Percentiles rank a stretch among this genome's conserved stretches.
Conservation (phyloP, 106 monocot species). For the Acanthochlamys bracteata region DNA sequence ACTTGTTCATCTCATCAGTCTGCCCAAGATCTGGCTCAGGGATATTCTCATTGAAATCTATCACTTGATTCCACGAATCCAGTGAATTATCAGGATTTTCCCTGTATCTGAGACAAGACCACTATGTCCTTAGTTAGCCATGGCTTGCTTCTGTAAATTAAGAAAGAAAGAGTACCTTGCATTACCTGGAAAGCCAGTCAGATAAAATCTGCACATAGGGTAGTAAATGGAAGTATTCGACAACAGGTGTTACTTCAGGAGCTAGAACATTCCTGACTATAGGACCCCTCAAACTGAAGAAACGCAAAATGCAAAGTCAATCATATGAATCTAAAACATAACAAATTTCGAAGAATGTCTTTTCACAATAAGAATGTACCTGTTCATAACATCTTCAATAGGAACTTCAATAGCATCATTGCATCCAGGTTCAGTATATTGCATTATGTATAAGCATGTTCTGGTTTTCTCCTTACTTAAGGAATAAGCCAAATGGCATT, state of each 20-base stretch:
- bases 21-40: neutral
- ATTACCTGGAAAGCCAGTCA: conserved; percentile 26
- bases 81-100: conserved; percentile 8
- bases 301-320: neutral
- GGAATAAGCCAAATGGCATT: conserved; percentile 37
- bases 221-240: conserved; percentile 32
- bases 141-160: too few relatives aligned
- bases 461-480: conserved; percentile 35
- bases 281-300: conserved; percentile 37
- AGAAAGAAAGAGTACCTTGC: neutral
- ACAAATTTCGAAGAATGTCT: neutral
- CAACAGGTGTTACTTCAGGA: conserved; percentile 22
- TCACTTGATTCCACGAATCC: neutral
- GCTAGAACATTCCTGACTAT: conserved; percentile 11
- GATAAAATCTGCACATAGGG: conserved; percentile 41
- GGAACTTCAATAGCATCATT: conserved; percentile 20
- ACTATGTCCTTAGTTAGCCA: neutral
- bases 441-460: conserved; percentile 44
- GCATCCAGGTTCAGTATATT: conserved; percentile 15
- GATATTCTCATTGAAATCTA: neutral
- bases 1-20: conserved; percentile 2
- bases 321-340: too few relatives aligned
- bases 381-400: conserved; percentile 32
- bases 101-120: conserved; percentile 7
- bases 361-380: conserved; percentile 16